Base-by-base conservation (phyloP, 2,329 filamentous ascomycete species). In the Penicillium hordei region DNA sequence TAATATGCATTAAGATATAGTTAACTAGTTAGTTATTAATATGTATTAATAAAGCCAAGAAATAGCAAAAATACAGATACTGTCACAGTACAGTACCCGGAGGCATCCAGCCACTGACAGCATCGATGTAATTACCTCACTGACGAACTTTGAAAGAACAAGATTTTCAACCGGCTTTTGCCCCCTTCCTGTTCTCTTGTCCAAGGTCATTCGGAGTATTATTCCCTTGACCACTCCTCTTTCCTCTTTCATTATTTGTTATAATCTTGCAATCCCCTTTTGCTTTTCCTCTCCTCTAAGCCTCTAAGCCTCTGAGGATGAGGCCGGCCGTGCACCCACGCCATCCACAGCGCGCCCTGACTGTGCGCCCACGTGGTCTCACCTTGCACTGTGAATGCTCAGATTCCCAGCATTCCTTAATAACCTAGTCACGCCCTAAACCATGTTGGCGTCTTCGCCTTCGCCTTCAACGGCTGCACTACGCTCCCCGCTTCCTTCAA, bases 401-500 rank as follows among this genome's bases (percentile, higher is more conserved):
- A 48, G 54, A 52, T 46, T 55, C 42, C 15, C 56, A 64, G 51
- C 64, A 67, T 67, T 67, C 65, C 46, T 56, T 36, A 44, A 44
- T 34, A 52, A 46, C 39, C 25, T 36, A 46, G 43, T 52, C 27
- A 44, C 48, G 12, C 40, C 27, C 31, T 21, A 21, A 62, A 56
- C 53, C 54, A 76, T 77, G 73, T 71, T 76, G 66, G 69, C 73
- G 59, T 76, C 76, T 29, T 77, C 75, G 58, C 73, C 76, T 42
- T 77, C 75, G 55, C 73, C 75, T 27, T 70, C 71, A 25, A 72
- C 74, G 59, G 68, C 71, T 58, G 70, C 73, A 51, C 65, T 77
- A 61, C 74, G 72, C 60, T 68, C 62, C 49, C 64, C 64, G 55
- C 62, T 60, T 40, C 54, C 62, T 55, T 60, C 65, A 34, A 61